These are phyloP conservation scores for Rosa multiflora DNA, from an alignment of 306 rosid genomes.

Conservation along the genomic window DNA sequence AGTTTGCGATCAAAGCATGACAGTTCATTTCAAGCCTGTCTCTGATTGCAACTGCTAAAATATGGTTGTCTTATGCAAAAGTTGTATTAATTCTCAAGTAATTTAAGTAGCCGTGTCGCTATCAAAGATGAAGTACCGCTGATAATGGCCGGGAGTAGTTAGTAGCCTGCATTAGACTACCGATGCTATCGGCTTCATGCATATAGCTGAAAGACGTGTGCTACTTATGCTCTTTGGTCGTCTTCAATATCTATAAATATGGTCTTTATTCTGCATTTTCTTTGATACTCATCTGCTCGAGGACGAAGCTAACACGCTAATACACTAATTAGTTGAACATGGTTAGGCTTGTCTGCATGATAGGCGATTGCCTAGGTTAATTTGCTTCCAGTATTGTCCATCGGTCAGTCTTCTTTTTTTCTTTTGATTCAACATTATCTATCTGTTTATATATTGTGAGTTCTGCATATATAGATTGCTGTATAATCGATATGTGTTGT, in stretches of 20 bases:
- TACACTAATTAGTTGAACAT: slow-evolving; percentile 6
- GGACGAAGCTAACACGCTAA: neutral
- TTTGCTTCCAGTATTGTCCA: neutral
- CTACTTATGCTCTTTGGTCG: slow-evolving; percentile 5
- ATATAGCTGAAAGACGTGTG: slow-evolving; percentile 20
- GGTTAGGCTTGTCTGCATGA: slow-evolving; percentile 14
- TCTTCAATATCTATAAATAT: slow-evolving; percentile 6
- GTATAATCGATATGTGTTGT: neutral
- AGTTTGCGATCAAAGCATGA: neutral
- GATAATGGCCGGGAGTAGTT: slow-evolving; percentile 27
- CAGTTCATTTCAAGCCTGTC: slow-evolving; percentile 4
- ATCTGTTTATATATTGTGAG: neutral
- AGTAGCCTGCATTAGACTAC: slow-evolving; percentile 15
- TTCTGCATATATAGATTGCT: neutral
- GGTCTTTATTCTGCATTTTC: neutral
- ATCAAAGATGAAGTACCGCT: slow-evolving; percentile 22
- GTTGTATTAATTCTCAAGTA: neutral
- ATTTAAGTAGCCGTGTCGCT: neutral
- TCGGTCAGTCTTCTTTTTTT: slow-evolving; percentile 16
- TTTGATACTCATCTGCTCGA: slow-evolving; percentile 16
- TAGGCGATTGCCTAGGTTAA: neutral
- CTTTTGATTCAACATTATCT: neutral
- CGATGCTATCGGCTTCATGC: neutral
- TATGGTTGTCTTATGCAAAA: neutral
- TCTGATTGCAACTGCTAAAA: neutral